Percentiles rank a stretch among this genome's conserved stretches.
These are phyloP conservation scores for Cryptococcus neoformans DNA, from an alignment of 1,284 basidiomycete genomes.

Conservation along the genomic window DNA sequence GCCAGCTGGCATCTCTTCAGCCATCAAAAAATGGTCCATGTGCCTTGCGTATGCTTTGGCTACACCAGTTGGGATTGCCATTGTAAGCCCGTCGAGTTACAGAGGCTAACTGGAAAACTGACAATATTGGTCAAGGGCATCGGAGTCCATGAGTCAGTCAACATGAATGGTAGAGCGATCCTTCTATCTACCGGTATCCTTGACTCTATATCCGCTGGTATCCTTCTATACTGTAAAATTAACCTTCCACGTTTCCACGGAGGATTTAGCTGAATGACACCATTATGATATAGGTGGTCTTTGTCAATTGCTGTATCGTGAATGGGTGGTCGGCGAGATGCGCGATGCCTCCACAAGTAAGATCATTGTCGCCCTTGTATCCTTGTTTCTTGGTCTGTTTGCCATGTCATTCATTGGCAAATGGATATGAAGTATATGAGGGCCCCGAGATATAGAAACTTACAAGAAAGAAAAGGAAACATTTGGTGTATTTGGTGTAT, in stretches of 20 bases:
- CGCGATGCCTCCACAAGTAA: too few species aligned
- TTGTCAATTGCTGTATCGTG: too few species aligned
- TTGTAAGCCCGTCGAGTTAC: slow-evolving; percentile 5
- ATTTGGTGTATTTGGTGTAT: too few species aligned
- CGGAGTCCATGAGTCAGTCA: slow-evolving; percentile 10
- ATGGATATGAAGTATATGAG: background rate
- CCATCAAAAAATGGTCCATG: slow-evolving; percentile 11
- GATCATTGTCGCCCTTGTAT: background rate
- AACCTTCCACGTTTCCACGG: too few species aligned
- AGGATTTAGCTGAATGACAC: too few species aligned
- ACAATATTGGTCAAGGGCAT: slow-evolving; percentile 1
- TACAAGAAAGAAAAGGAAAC: background rate
- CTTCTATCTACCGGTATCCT: slow-evolving; percentile 19
- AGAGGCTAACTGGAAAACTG: too few species aligned
- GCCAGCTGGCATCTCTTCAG: slow-evolving; percentile 6
- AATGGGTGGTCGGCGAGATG: too few species aligned
- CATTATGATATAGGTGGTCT: too few species aligned
- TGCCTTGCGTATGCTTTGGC: slow-evolving; percentile 13
- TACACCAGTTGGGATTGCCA: slow-evolving; percentile 20
- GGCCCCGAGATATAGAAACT: too few species aligned
- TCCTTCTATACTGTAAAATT: slow-evolving; percentile 16
- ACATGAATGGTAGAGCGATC: slow-evolving; percentile 8
- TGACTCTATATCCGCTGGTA: slow-evolving; percentile 30
- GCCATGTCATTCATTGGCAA: slow-evolving; percentile 11
- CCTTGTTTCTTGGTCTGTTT: slow-evolving; percentile 5